Conservation (phyloP, 257 asterid genomes). For the Nemophila menziesii region DNA sequence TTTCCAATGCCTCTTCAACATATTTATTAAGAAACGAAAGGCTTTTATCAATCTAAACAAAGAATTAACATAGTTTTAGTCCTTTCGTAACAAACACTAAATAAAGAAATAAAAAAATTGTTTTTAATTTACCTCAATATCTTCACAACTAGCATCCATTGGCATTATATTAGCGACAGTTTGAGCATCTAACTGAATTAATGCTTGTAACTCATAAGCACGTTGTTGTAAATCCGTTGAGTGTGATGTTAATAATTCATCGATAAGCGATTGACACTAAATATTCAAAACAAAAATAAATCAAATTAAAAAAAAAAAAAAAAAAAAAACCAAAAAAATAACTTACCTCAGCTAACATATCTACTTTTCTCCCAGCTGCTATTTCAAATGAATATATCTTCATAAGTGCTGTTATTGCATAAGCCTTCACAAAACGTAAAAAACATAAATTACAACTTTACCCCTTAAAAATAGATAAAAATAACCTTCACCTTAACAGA, state of each 20-base stretch:
- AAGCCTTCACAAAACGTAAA: constrained; percentile 48
- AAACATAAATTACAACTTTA: constrained; percentile 8
- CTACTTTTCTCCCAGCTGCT: constrained; percentile 86
- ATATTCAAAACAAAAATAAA: neutral
- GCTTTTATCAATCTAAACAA: constrained; percentile 64
- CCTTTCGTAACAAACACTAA: too few relatives aligned
- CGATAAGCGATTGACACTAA: constrained; percentile 82
- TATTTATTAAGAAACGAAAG: constrained; percentile 64
- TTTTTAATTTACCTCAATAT: constrained; percentile 50
- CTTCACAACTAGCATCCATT: constrained; percentile 76
- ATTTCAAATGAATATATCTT: constrained; percentile 90
- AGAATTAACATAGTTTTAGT: constrained; percentile 1
- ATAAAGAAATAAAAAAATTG: neutral
- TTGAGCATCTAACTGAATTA: constrained; percentile 58
- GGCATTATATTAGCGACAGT: constrained; percentile 66
- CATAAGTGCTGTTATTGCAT: constrained; percentile 77
- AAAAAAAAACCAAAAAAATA: neutral
- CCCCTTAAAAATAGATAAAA: neutral
- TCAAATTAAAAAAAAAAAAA: constrained; percentile 2
- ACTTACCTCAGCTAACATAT: constrained; percentile 80
- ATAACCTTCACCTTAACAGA: constrained; percentile 53
- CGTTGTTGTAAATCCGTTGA: constrained; percentile 99
- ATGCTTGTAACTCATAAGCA: constrained; percentile 88
- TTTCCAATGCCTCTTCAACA: constrained; percentile 66
- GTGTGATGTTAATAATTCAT: constrained; percentile 74